Evolutionary conservation across 2,329 filamentous ascomycete genomes (phyloP), one percentile per base, ranked within the genome.

Genomic region (Lizonia empirigonia): DNA sequence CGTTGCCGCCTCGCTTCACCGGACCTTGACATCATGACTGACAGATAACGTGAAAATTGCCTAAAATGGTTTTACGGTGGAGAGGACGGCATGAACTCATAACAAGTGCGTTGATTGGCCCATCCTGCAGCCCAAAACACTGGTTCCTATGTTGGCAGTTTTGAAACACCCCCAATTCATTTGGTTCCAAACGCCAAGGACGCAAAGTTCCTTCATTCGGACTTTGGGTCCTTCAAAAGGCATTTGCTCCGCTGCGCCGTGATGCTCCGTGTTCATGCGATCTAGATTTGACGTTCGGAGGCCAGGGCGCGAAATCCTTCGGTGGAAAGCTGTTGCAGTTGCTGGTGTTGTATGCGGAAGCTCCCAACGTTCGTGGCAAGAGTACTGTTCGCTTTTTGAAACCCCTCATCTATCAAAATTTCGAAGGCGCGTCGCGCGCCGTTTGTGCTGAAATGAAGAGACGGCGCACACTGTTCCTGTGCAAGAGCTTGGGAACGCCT

Each of bases 171-270:
- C 20, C 36, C 37, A n/a, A 19, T 36, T 47, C 42, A 53, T 53
- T 50, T 53, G 16, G 50, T 53, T 49, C 35, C 50, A 44, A 53
- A 53, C 45, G 45, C 50, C 45, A 49, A 50, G 45, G 10, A 27
- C 29, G 27, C 10, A 22, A 2, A n/a, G n/a, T n/a, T n/a, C n/a
- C n/a, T n/a, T n/a, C 7, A 34, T 7, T 29, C 13, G 37, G 41
- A 42, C 32, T 20, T 16, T n/a, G 12, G 19, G 6, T 13, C 7
- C 36, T 29, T 8, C 7, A 33, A 33, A 33, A 5, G 16, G 38
- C 10, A 20, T 24, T 4, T 38, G 4, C 26, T 44, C 38, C 32
- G 46, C 27, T 38, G 4, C 26, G 37, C 38, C 32, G 46, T n/a
- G n/a, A 7, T 7, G 5, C 8, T n/a, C 3, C 27, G 8, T 7